These are phyloP conservation scores for Herpetomonas tarakana DNA, from an alignment of 208 protist genomes.

Conservation along the genomic window DNA sequence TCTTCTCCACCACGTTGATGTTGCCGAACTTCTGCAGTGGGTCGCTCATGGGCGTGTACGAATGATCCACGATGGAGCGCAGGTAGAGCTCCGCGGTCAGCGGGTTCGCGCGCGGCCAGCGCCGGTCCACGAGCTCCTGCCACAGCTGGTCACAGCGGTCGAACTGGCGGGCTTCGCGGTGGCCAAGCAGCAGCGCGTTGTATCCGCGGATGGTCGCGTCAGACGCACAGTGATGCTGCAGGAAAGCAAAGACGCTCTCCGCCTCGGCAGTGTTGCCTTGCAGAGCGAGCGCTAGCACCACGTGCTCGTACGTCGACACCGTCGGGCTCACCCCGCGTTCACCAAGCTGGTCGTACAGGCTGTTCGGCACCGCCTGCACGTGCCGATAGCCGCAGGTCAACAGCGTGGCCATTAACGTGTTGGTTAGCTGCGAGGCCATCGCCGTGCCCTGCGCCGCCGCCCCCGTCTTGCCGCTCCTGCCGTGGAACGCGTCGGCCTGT, in stretches of 20 bases:
- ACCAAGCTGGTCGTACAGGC: constrained; percentile 84
- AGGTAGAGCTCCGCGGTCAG: constrained; percentile 83
- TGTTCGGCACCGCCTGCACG: constrained; percentile 55
- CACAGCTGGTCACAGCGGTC: constrained; percentile 77
- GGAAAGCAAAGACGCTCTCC: constrained; percentile 69
- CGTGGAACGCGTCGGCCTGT: constrained; percentile 3
- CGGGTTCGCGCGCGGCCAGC: constrained; percentile 73
- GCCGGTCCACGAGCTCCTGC: constrained; percentile 80
- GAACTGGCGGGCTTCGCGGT: constrained; percentile 65
- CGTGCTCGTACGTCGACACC: constrained; percentile 72
- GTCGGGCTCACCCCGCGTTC: constrained; percentile 62
- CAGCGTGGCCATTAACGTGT: constrained; percentile 72
- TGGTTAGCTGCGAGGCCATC: constrained; percentile 64
- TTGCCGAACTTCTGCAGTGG: constrained; percentile 72
- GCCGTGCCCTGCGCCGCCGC: constrained; percentile 12
- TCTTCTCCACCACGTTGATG: constrained; percentile 82
- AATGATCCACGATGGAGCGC: constrained; percentile 82
- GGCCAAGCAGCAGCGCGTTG: constrained; percentile 80
- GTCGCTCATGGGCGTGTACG: constrained; percentile 73
- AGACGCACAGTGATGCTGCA: constrained; percentile 56
- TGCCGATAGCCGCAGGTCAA: constrained; percentile 77
- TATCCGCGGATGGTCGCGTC: constrained; percentile 58
- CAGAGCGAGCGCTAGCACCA: constrained; percentile 66
- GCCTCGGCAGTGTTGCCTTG: constrained; percentile 74
- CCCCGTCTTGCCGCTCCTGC: not conserved